Evolutionary conservation across 345 rosid genomes (phyloP), one percentile per base, ranked within the genome.

Genomic region (Brassica carinata): DNA sequence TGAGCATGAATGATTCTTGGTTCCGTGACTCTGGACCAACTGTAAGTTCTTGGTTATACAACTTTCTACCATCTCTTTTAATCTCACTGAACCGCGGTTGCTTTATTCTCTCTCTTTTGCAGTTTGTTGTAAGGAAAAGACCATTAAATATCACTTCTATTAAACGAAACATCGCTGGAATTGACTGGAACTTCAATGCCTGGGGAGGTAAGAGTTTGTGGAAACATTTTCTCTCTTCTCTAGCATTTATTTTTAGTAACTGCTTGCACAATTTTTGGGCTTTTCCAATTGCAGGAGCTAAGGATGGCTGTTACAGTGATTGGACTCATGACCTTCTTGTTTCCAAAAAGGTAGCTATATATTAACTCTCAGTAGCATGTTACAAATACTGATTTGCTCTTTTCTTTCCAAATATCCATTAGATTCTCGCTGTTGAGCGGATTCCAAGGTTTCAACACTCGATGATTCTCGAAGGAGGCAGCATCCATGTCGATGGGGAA

Each of bases 401-500:
- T 64, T 69, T 76, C 8, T 36, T 34, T 7, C 8, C n/a, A 6
- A 6, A 7, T 75, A 79, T 73, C 81, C 3, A 29, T 81, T 74
- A 96, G 99, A 93, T 96, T 83, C 86, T 96, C 70, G 81, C 62
- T 81, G 71, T 81, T 79, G 97, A 96, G 86, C 89, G 86, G 79
- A 76, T 88, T 74, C 96, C 97, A 6, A 87, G 94, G 59, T 92
- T 96, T 84, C 79, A 83, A 7, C 88, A 93, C 14, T 69, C 85
- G 8, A 87, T 96, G 82, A 81, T 93, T 81, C 99, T 93, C 80
- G 99, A 96, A 93, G 99, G 98, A 64, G 99, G 99, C 85, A 93
- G 99, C 87, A 96, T 96, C 83, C 97, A 96, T 77, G 99, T 96
- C 8, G 99, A 93, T 26, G 99, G 99, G 74, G 98, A 93, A 89